Evolutionary conservation across 352 stramenopile species (phyloP), one percentile per base, ranked within the genome.

Genomic region (Pythium sp.): DNA sequence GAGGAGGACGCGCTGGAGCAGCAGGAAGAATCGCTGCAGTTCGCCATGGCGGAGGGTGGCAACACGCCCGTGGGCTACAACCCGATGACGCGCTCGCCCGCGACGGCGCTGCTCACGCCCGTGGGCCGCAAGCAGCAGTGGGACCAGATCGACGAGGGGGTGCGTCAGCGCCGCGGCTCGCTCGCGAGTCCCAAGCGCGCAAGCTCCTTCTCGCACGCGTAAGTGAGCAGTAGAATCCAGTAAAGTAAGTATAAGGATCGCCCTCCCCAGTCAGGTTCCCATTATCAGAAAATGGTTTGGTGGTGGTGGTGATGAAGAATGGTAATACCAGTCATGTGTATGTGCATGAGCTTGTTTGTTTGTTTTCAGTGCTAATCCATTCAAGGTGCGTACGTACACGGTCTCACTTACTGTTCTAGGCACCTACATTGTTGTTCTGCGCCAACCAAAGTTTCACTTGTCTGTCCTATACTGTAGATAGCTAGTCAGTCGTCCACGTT

Each of bases 41-140:
- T 79, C 24, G 77, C 77, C 8, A 26, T 84, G 30, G 70, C 72
- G 1, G 76, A 89, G 18, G 73, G 81, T 22, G 82, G 73, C 18
- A 91, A 86, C 71, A 89, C 83, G 0, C 80, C 80, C 26, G 70
- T 80, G 20, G 81, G 77, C 38, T 69, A 78, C 54, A 75, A 71
- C 5, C 72, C 77, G 0, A 75, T 87, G 26, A 70, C 81, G 61
- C 72, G 74, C 4, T 92, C 84, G 32, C 82, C 84, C 8, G 75
- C 76, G 53, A 83, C 77, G n/a, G 75, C 69, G 60, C 70, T 91
- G 41, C 74, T 89, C 59, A 92, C 81, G 24, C 84, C 82, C 0
- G 84, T 77, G 34, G 73, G 72, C 49, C 78, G 80, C 36, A 70
- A 72, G 60, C 75, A 75, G 58, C 80, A 85, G 63, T 91, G 81